Conservation (phyloP, 768 basidiomycete species). For the Solioccasus polychromus region DNA sequence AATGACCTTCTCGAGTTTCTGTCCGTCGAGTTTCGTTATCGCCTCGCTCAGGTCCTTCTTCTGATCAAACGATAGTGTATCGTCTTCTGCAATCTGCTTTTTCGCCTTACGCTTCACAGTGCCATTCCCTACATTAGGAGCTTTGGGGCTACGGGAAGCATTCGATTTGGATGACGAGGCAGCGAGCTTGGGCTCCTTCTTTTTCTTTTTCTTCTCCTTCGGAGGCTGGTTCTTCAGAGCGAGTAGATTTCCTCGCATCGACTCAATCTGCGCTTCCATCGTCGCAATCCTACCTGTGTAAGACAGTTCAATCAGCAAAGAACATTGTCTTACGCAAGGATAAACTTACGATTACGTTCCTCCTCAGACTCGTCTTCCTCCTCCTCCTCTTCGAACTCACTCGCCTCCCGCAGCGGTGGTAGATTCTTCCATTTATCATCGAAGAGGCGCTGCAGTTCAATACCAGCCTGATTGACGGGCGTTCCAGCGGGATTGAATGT, state of each 20-base stretch:
- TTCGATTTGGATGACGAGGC: conserved; percentile 63
- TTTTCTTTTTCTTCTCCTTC: conserved; percentile 72
- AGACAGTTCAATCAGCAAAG: conserved; percentile 11
- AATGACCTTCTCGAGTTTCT: conserved; percentile 85
- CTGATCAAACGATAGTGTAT: conserved; percentile 89
- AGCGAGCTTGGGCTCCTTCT: conserved; percentile 56
- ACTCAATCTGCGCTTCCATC: conserved; percentile 82
- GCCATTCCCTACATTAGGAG: conserved; percentile 34
- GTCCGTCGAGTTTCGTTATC: conserved; percentile 80
- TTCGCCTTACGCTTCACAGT: conserved; percentile 60
- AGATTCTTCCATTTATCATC: conserved; percentile 88
- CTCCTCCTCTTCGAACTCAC: conserved; percentile 63
- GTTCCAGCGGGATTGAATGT: conserved; percentile 88
- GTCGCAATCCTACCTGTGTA: conserved; percentile 62
- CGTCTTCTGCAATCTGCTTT: conserved; percentile 70
- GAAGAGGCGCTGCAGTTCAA: conserved; percentile 82
- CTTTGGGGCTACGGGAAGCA: conserved; percentile 47
- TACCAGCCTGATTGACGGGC: conserved; percentile 82
- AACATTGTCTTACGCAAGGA: neutral
- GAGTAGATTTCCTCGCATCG: conserved; percentile 67
- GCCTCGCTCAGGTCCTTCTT: conserved; percentile 98
- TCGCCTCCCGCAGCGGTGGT: conserved; percentile 55
- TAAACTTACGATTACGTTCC: conserved; percentile 59
- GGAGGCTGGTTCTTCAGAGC: conserved; percentile 54
- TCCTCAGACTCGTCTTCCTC: conserved; percentile 65